Evolutionary conservation across 352 stramenopile species (phyloP), one percentile per base, ranked within the genome.

Genomic region (Pythium dissotocum): DNA sequence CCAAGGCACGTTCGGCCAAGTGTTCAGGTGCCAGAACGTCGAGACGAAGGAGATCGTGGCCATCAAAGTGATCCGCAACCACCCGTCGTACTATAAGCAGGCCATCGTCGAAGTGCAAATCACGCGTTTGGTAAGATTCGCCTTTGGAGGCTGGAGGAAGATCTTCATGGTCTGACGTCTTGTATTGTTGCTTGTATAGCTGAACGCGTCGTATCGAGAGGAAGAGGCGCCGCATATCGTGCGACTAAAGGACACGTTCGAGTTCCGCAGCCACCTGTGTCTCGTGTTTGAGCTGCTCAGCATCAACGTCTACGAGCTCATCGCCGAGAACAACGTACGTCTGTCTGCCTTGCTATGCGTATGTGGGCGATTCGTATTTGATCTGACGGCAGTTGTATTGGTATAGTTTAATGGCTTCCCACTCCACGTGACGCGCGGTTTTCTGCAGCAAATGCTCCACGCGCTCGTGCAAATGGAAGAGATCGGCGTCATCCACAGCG

Each of bases 11-110:
- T 89, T 89, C 48, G 81, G 81, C 0, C 77, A 88, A 55, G 81
- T 89, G 13, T 78, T 87, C 36, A 67, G 78, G 35, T 82, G 75
- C 9, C 72, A 75, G 8, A 73, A 89, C 65, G 35, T 71, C 6
- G 56, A 80, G 40, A 92, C 79, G 7, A 78, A 93, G 32, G 69
- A 84, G 58, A 83, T 97, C 55, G 93, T 98, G 8, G 94, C 93
- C 1, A 96, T 98, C 64, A 98, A 99, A 75, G 97, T 99, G 62
- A 98, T 99, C 67, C 98, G 98, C 73, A 98, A 89, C 69, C 94
- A 95, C 63, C 87, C 91, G 35, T 99, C 98, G 70, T 82, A 93
- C 38, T 78, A 97, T 71, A 97, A 99, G 66, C 72, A 81, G 42
- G 96, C 95, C 8, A 83, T 93, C 68, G 97, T 93, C 21, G 97